phyloP scores from a whole-genome alignment of 306 rosid species.

The Inga leiocalycina region DNA sequence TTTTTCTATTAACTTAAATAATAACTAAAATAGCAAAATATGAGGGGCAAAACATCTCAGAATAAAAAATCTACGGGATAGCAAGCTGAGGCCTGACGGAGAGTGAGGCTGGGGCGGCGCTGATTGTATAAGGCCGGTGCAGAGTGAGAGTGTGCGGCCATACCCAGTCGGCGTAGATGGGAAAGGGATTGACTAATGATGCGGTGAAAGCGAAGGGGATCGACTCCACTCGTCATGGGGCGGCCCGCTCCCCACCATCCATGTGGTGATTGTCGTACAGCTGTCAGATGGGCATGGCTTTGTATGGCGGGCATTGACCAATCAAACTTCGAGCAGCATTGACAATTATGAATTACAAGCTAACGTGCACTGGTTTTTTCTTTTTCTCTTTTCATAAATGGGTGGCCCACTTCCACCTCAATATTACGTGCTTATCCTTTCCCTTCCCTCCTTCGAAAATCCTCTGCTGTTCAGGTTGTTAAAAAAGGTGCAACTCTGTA shows the following conservation, averaged over 20 bases:
- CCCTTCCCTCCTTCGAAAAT: background rate
- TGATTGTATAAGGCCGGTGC: too few relatives aligned
- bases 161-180: background rate
- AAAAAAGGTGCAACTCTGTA: too few relatives aligned
- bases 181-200: background rate
- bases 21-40: too few relatives aligned
- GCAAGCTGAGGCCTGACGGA: too few relatives aligned
- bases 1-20: too few relatives aligned
- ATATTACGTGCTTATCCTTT: background rate
- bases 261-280: conserved; percentile 1
- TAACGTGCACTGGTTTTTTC: background rate
- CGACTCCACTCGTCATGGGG: conserved; percentile 21
- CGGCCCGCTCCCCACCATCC: conserved; percentile 23
- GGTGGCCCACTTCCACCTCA: background rate
- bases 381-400: background rate
- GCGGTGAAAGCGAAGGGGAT: background rate
- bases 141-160: too few relatives aligned
- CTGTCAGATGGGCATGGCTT: conserved; percentile 34
- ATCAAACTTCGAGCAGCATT: background rate
- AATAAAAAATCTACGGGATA: too few relatives aligned
- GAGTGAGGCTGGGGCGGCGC: too few relatives aligned
- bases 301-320: conserved; percentile 7
- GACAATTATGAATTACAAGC: background rate
- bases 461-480: background rate
- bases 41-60: too few relatives aligned